Evolutionary conservation across 345 rosid genomes (phyloP).

Genomic region (Linum lewisii): DNA sequence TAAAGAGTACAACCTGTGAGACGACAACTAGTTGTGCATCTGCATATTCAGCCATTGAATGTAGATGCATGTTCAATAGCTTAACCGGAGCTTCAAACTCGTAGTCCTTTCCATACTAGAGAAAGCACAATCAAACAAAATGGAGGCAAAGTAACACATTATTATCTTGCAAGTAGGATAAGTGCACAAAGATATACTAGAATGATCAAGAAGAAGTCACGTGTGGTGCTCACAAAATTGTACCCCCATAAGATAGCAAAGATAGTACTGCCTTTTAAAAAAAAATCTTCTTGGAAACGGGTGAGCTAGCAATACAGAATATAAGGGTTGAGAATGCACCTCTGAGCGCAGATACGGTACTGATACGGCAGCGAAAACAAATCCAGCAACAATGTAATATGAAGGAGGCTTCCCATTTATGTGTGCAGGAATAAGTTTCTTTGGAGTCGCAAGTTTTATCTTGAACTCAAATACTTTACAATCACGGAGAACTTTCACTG

Average conservation of each 20-base stretch:
- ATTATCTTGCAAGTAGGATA: neutral
- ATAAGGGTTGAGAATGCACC: slow-evolving; percentile 36
- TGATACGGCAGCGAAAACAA: slow-evolving; percentile 74
- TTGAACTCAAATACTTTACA: slow-evolving; percentile 51
- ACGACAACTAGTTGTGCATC: slow-evolving; percentile 88
- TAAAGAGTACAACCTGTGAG: slow-evolving; percentile 49
- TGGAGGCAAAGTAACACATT: neutral
- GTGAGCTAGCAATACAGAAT: too few relatives aligned
- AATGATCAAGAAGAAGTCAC: neutral
- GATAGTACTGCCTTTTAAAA: neutral
- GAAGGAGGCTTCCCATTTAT: slow-evolving; percentile 71
- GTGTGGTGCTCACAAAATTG: too few relatives aligned
- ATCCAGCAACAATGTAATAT: slow-evolving; percentile 84
- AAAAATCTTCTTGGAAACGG: too few relatives aligned
- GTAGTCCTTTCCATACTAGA: slow-evolving; percentile 89
- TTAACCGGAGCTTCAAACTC: slow-evolving; percentile 96
- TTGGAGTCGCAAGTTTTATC: slow-evolving; percentile 81
- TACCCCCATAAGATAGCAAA: neutral
- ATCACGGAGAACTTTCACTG: slow-evolving; percentile 67
- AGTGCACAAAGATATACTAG: neutral
- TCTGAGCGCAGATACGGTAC: slow-evolving; percentile 92
- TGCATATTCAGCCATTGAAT: slow-evolving; percentile 73
- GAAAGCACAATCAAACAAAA: neutral
- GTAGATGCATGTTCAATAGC: slow-evolving; percentile 76
- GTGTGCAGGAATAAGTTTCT: slow-evolving; percentile 80